A percentile compares a stretch with the other conserved stretches of the same genome.
These are phyloP conservation scores for Trichoderma cornu-damae DNA, from an alignment of 2,329 filamentous ascomycete genomes.

Conservation along the genomic window DNA sequence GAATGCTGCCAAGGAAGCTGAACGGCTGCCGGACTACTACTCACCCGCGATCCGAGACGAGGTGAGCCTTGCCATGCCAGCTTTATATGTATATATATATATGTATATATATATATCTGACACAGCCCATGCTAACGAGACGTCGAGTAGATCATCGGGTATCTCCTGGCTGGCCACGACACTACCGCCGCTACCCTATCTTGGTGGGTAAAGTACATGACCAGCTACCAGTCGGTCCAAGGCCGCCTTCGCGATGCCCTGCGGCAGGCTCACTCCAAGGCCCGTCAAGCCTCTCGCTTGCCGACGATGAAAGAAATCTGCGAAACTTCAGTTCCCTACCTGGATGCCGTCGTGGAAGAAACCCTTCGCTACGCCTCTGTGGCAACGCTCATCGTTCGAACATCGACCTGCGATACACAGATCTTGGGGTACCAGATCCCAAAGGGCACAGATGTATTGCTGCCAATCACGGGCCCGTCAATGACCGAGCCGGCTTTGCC, in stretches of 20 bases:
- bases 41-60: conserved; percentile 34
- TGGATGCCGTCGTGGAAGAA: conserved; percentile 38
- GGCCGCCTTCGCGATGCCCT: conserved; percentile 26
- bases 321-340: conserved; percentile 28
- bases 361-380: conserved; percentile 31
- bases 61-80: conserved; percentile 20
- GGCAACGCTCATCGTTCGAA: conserved; percentile 29
- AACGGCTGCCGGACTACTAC: conserved; percentile 30
- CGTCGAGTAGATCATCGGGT: conserved; percentile 25
- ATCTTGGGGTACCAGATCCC: conserved; percentile 33
- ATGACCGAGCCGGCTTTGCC: conserved; percentile 26
- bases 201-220: conserved; percentile 31
- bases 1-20: conserved; percentile 28
- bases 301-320: conserved; percentile 32
- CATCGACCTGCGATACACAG: conserved; percentile 30
- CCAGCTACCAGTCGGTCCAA: conserved; percentile 24
- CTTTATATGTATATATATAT: too few species aligned
- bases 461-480: conserved; percentile 28
- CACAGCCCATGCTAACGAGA: not conserved
- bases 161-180: conserved; percentile 30
- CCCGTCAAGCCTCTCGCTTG: conserved; percentile 23
- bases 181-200: conserved; percentile 27
- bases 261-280: conserved; percentile 22
- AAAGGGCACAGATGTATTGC: conserved; percentile 32
- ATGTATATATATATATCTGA: too few species aligned